Evolutionary conservation across 2,329 filamentous ascomycete genomes (phyloP), one percentile per base, ranked within the genome.

Genomic region (Pseudogymnoascus sp.): DNA sequence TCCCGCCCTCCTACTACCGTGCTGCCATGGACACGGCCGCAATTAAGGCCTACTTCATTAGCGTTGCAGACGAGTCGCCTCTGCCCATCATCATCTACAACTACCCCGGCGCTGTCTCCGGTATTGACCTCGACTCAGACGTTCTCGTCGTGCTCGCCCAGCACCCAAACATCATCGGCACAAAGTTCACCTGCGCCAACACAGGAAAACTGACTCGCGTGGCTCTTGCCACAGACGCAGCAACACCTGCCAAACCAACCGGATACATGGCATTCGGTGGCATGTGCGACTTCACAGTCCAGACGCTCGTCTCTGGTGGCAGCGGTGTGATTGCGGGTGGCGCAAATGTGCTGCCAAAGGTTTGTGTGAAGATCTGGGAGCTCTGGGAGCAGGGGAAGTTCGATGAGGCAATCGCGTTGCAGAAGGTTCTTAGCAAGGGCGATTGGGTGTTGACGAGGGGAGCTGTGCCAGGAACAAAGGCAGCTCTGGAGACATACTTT

Each of bases 181-280:
- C 90, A 62, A 96, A 96, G 76, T 96, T 96, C 80, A 96, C 91
- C 41, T 96, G 91, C 74, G 91, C 90, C 67, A 95, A 91, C 79
- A 95, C 90, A 0, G 91, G 91, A 67, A 96, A 96, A 78, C 82
- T 96, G 67, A 93, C 91, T 11, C 87, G 91, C 33, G 90, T 96
- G 4, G 90, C 91, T 5, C 76, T 83, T 12, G 90, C 86, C 52
- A 85, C 88, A 58, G 79, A 89, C 69, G 90, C 91, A 63, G 85
- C 86, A 74, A 91, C 88, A 0, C 85, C 88, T 9, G 77, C 73
- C 64, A 73, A 76, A 6, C 78, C 82, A 65, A 83, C 80, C 18
- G 86, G 85, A 9, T 96, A 93, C 79, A 89, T 95, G 83, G 91
- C 90, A 18, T 92, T 95, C 71, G 91, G 91, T 52, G 91, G 91